phyloP scores from a whole-genome alignment of 2,329 filamentous ascomycete species.

The Lecanosticta acicola region DNA sequence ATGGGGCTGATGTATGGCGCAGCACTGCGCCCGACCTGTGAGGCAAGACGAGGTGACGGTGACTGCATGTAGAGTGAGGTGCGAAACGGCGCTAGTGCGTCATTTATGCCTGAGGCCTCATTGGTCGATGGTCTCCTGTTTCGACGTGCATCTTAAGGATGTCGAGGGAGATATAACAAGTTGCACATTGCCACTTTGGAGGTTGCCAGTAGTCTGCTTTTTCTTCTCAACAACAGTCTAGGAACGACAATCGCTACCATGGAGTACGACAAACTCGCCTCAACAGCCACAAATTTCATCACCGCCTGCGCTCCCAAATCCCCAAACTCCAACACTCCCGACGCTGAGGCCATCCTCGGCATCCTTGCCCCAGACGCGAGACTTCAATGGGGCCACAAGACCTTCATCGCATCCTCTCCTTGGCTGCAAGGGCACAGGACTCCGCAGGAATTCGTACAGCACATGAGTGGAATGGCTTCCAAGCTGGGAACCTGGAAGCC shows the following conservation, averaged over 20 bases:
- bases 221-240: too few relatives aligned
- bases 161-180: too few relatives aligned
- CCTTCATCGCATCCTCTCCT: slow-evolving; percentile 23
- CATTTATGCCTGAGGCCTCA: too few relatives aligned
- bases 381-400: slow-evolving; percentile 31
- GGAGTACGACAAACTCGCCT: slow-evolving; percentile 12
- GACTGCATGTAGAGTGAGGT: too few relatives aligned
- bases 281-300: slow-evolving; percentile 18
- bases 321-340: slow-evolving; percentile 15
- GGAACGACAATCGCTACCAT: neutral
- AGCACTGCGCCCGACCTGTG: too few relatives aligned
- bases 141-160: too few relatives aligned
- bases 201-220: too few relatives aligned
- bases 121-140: too few relatives aligned
- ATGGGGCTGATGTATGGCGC: too few relatives aligned
- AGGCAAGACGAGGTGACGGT: too few relatives aligned
- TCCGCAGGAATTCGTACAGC: slow-evolving; percentile 22
- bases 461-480: slow-evolving; percentile 23
- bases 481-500: slow-evolving; percentile 24
- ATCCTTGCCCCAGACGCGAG: slow-evolving; percentile 18
- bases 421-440: slow-evolving; percentile 19
- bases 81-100: too few relatives aligned
- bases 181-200: too few relatives aligned
- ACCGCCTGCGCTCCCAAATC: slow-evolving; percentile 11
- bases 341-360: slow-evolving; percentile 19